phyloP scores from a whole-genome alignment of 2,329 filamentous ascomycete genomes.

The Fusarium temperatum region DNA sequence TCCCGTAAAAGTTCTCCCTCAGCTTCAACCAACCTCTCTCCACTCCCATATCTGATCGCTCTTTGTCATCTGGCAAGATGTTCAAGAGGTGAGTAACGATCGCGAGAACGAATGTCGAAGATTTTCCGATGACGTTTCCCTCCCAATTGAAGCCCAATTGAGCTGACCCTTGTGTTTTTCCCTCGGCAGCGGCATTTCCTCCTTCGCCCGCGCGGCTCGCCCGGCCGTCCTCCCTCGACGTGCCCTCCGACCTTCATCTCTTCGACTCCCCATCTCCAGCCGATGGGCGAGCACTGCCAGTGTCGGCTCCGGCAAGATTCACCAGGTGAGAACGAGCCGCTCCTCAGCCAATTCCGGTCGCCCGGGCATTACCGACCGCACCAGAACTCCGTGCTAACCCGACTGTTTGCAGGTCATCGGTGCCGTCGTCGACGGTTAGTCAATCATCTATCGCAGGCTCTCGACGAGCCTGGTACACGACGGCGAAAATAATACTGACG shows the following conservation, averaged over 20 bases:
- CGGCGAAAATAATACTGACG: conserved; percentile 37
- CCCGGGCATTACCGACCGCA: conserved; percentile 24
- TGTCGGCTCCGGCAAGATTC: conserved; percentile 72
- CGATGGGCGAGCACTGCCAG: conserved; percentile 67
- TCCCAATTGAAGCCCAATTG: conserved; percentile 62
- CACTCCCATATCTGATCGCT: conserved; percentile 69
- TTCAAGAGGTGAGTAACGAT: conserved; percentile 77
- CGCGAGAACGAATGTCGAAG: conserved; percentile 44
- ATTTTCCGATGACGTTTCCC: conserved; percentile 30
- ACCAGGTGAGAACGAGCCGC: conserved; percentile 63
- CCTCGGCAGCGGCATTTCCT: conserved; percentile 70
- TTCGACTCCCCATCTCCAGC: conserved; percentile 65
- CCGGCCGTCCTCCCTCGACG: conserved; percentile 66
- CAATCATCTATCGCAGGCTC: conserved; percentile 33
- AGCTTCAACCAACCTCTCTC: conserved; percentile 63
- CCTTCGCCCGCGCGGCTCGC: conserved; percentile 69
- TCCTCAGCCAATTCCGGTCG: conserved; percentile 34
- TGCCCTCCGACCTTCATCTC: conserved; percentile 64
- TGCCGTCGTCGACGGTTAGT: conserved; percentile 97
- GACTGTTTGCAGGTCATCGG: conserved; percentile 82
- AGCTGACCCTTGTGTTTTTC: conserved; percentile 47
- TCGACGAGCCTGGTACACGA: conserved; percentile 5
- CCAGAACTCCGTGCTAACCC: conserved; percentile 34
- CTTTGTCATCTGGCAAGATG: conserved; percentile 79
- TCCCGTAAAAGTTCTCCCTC: conserved; percentile 59